phyloP scores from a whole-genome alignment of 495 filamentous ascomycete species.

The Podospora pseudocomata region DNA sequence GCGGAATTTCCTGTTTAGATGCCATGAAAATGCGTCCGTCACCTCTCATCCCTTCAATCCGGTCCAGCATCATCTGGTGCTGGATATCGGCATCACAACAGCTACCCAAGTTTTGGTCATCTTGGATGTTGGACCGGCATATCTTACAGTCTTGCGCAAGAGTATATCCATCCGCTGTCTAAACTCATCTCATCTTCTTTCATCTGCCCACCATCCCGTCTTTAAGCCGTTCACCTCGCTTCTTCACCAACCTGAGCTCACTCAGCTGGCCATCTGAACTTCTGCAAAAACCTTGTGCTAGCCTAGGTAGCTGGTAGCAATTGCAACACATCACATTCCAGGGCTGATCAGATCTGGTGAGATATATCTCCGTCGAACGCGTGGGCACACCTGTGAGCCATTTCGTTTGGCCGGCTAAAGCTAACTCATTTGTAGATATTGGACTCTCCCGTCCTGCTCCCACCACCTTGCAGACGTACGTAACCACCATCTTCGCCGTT shows the following conservation, averaged over 20 bases:
- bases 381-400: neutral
- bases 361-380: neutral
- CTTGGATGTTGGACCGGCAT: neutral
- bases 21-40: neutral
- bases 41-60: neutral
- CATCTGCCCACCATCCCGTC: neutral
- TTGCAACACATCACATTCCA: neutral
- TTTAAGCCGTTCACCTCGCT: neutral
- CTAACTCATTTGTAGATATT: constrained; percentile 5
- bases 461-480: neutral
- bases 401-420: constrained; percentile 3
- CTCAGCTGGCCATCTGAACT: neutral
- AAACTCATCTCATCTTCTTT: neutral
- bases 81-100: neutral
- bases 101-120: neutral
- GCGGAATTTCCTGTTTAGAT: neutral
- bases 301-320: neutral
- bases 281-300: neutral
- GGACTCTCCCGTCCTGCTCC: neutral
- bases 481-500: neutral
- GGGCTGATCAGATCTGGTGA: neutral
- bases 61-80: neutral
- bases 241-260: neutral
- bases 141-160: neutral
- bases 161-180: neutral